A percentile compares a stretch with the other conserved stretches of the same genome.
phyloP scores from a whole-genome alignment of 2,329 filamentous ascomycete genomes.

The Paraconiothyrium sp. region DNA sequence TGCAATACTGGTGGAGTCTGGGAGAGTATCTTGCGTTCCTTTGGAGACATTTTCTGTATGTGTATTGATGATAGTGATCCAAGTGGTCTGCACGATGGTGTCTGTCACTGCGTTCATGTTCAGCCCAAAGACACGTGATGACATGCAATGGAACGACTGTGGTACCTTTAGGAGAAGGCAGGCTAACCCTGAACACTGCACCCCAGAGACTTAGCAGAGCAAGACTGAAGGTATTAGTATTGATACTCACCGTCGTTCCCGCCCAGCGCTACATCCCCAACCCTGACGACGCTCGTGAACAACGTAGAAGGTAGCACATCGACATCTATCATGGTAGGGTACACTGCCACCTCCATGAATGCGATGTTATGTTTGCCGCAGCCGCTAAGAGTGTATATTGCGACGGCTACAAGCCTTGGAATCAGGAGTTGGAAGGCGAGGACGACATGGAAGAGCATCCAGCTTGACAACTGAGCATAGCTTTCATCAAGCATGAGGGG shows the following conservation, averaged over 20 bases:
- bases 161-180: not conserved
- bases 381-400: not conserved
- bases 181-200: not conserved
- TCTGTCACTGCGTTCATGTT: not conserved
- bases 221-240: not conserved
- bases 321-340: not conserved
- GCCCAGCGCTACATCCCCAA: not conserved
- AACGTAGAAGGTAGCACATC: not conserved
- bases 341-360: conserved; percentile 3
- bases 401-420: not conserved
- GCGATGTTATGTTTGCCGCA: not conserved
- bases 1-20: not conserved
- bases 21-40: not conserved
- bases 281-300: not conserved
- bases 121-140: not conserved
- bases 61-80: not conserved
- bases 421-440: not conserved
- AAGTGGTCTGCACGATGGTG: not conserved
- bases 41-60: not conserved
- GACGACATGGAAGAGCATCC: not conserved
- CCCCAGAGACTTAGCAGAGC: not conserved
- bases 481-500: not conserved
- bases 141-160: not conserved
- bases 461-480: not conserved
- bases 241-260: not conserved